These are phyloP conservation scores for Trichophyton verrucosum DNA, from an alignment of 2,329 filamentous ascomycete genomes.

Conservation along the genomic window DNA sequence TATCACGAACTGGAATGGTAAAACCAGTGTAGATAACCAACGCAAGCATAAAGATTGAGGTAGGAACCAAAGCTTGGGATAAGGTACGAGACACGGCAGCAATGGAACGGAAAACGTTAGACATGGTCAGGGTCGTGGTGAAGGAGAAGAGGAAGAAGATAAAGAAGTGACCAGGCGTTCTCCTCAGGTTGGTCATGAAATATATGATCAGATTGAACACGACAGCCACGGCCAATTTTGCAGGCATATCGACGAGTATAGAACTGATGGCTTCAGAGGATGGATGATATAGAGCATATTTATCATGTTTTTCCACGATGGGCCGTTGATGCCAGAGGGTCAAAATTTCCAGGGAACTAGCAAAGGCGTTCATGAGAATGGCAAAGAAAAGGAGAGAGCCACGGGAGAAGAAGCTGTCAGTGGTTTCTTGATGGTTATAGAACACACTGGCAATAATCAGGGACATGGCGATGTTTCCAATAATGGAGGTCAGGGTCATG, in stretches of 20 bases:
- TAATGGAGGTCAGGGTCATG: slow-evolving; percentile 53
- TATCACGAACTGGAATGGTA: slow-evolving; percentile 42
- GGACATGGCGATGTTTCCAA: slow-evolving; percentile 61
- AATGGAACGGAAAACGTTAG: slow-evolving; percentile 74
- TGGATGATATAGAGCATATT: slow-evolving; percentile 82
- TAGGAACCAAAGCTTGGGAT: slow-evolving; percentile 50
- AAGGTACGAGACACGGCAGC: slow-evolving; percentile 65
- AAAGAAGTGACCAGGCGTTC: slow-evolving; percentile 67
- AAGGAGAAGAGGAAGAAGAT: slow-evolving; percentile 72
- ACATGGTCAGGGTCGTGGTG: slow-evolving; percentile 62
- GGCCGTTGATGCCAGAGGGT: slow-evolving; percentile 79
- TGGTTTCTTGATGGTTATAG: slow-evolving; percentile 56
- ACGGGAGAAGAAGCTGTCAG: slow-evolving; percentile 63
- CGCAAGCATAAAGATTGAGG: slow-evolving; percentile 37
- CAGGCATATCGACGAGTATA: slow-evolving; percentile 71
- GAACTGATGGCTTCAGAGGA: slow-evolving; percentile 68
- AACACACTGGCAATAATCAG: slow-evolving; percentile 72
- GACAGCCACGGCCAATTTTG: slow-evolving; percentile 61
- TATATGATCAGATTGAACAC: slow-evolving; percentile 71
- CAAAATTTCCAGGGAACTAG: slow-evolving; percentile 65
- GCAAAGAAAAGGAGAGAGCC: slow-evolving; percentile 79
- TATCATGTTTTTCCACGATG: slow-evolving; percentile 80
- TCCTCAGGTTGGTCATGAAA: slow-evolving; percentile 72
- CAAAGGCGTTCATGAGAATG: slow-evolving; percentile 73
- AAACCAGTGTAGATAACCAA: slow-evolving; percentile 41